Percentiles rank a stretch among this genome's conserved stretches.
These are phyloP conservation scores for Ananas comosus DNA, from an alignment of 176 grass and related monocot species.

Conservation along the genomic window DNA sequence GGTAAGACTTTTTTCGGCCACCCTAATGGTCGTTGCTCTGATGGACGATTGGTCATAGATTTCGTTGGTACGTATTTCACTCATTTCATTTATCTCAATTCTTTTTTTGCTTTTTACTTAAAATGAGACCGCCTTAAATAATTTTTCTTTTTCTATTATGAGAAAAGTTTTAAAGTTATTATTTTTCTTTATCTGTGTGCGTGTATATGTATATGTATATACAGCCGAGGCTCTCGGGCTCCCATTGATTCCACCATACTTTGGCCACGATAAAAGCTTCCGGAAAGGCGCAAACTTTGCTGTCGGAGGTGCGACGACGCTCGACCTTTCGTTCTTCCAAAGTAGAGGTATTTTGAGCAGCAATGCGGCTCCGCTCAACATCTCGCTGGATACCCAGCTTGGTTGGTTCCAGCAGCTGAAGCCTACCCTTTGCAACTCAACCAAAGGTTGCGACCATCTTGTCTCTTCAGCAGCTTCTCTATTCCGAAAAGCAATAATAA, in stretches of 20 bases:
- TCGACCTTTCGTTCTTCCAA: constrained; percentile 55
- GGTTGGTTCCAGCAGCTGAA: constrained; percentile 68
- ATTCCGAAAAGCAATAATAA: too few species aligned
- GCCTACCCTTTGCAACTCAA: constrained; percentile 32
- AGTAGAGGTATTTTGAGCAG: constrained; percentile 38
- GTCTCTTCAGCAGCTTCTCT: not conserved
- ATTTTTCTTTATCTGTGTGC: not conserved
- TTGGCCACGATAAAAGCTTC: constrained; percentile 57
- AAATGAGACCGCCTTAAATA: too few species aligned
- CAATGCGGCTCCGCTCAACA: constrained; percentile 52
- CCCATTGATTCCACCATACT: constrained; percentile 48
- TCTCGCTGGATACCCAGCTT: constrained; percentile 55
- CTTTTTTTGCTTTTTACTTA: too few species aligned
- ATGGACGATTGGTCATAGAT: not conserved
- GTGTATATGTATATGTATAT: not conserved
- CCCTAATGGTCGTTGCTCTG: constrained; percentile 1
- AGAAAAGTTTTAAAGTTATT: not conserved
- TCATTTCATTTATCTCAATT: not conserved
- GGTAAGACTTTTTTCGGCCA: constrained; percentile 16
- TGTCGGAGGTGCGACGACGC: constrained; percentile 58
- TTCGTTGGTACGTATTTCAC: not conserved
- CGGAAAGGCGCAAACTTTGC: constrained; percentile 82
- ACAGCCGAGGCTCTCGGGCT: constrained; percentile 62
- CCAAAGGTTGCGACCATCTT: constrained; percentile 23
- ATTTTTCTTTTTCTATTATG: not conserved